These are phyloP conservation scores for Phaeosphaeria sp. DNA, from an alignment of 2,329 filamentous ascomycete species.

Conservation along the genomic window DNA sequence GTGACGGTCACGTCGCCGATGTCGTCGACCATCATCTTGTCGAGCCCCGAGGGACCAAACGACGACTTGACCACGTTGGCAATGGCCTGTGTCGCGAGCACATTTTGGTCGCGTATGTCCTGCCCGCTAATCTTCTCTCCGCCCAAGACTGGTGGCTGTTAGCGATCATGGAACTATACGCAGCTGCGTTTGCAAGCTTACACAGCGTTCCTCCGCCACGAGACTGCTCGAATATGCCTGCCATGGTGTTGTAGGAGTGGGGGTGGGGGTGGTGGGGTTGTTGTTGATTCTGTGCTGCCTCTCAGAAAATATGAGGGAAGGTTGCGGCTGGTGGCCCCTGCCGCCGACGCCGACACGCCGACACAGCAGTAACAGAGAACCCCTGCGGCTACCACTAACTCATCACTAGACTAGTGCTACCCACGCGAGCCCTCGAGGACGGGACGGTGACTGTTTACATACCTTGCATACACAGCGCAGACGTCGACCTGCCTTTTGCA, in stretches of 20 bases:
- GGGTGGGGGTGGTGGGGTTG: constrained; percentile 24
- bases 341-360: constrained; percentile 23
- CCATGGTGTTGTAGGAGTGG: constrained; percentile 65
- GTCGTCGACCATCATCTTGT: constrained; percentile 99
- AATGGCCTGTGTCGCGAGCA: constrained; percentile 93
- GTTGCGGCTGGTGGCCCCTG: constrained; percentile 34
- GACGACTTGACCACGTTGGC: constrained; percentile 99
- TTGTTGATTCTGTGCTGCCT: constrained; percentile 31
- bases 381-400: neutral
- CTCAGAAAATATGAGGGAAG: constrained; percentile 36
- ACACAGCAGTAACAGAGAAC: no score
- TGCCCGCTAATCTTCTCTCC: constrained; percentile 96
- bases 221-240: constrained; percentile 94
- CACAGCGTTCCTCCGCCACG: constrained; percentile 90
- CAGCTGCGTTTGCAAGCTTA: constrained; percentile 50
- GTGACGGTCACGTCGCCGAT: constrained; percentile 99
- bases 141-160: constrained; percentile 71
- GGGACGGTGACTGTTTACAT: constrained; percentile 31
- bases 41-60: constrained; percentile 93
- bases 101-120: constrained; percentile 98
- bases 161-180: constrained; percentile 16
- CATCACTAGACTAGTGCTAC: neutral
- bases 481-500: constrained; percentile 8
- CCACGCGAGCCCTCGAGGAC: constrained; percentile 24
- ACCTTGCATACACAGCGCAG: neutral